These are phyloP conservation scores for Kazachstania africana DNA, from an alignment of 805 yeast species.

Conservation along the genomic window DNA sequence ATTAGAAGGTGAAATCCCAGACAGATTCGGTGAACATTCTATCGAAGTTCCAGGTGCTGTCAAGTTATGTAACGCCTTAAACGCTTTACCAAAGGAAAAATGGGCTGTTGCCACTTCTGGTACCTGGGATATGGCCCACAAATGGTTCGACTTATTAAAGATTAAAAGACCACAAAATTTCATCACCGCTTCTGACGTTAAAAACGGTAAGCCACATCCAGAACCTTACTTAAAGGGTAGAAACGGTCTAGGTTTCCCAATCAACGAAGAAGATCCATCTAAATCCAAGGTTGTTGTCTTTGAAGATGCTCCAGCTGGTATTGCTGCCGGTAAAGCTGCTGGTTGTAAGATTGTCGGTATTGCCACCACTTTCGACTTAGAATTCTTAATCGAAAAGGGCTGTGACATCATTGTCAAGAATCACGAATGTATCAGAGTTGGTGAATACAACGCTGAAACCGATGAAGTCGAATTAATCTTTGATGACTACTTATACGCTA, in stretches of 20 bases:
- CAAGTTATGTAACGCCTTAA: slow-evolving; percentile 44
- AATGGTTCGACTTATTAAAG: slow-evolving; percentile 63
- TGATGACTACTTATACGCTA: slow-evolving; percentile 29
- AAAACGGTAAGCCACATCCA: slow-evolving; percentile 77
- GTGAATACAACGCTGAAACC: slow-evolving; percentile 36
- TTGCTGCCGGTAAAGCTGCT: slow-evolving; percentile 70
- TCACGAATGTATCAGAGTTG: slow-evolving; percentile 49
- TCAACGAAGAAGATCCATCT: slow-evolving; percentile 27
- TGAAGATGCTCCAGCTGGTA: slow-evolving; percentile 87
- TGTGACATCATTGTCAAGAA: slow-evolving; percentile 75
- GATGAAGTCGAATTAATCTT: slow-evolving; percentile 29
- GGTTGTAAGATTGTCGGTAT: slow-evolving; percentile 78
- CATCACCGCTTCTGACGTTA: slow-evolving; percentile 72
- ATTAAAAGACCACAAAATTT: slow-evolving; percentile 57
- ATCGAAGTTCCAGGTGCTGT: slow-evolving; percentile 68
- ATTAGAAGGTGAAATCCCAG: slow-evolving; percentile 60
- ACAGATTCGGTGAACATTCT: slow-evolving; percentile 61
- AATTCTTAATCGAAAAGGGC: slow-evolving; percentile 59
- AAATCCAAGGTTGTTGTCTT: slow-evolving; percentile 48
- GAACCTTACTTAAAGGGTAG: slow-evolving; percentile 62
- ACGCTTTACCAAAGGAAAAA: slow-evolving; percentile 40
- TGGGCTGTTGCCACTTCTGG: slow-evolving; percentile 90
- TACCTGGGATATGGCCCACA: slow-evolving; percentile 60
- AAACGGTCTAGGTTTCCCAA: slow-evolving; percentile 28
- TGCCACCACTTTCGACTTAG: slow-evolving; percentile 66